A percentile compares a stretch with the other conserved stretches of the same genome.
Conservation (phyloP, 805 yeast genomes). For the Candida arabinofermentans region DNA sequence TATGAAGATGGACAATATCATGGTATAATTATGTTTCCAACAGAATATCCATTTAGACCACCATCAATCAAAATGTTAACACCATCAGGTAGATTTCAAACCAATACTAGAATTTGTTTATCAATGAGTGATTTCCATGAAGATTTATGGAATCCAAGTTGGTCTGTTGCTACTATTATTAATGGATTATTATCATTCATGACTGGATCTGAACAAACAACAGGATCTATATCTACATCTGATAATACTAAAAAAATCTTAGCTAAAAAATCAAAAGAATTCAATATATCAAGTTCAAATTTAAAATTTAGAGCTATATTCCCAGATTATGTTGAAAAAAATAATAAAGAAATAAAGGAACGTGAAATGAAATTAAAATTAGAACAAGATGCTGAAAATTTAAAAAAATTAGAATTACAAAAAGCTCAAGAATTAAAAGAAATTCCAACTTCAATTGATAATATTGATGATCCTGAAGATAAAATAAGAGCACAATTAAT, state of each 20-base stretch:
- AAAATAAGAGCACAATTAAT: constrained; percentile 45
- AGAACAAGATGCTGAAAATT: constrained; percentile 11
- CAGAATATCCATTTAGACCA: constrained; percentile 87
- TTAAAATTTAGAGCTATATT: constrained; percentile 56
- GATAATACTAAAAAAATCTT: constrained; percentile 50
- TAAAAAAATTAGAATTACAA: constrained; percentile 4
- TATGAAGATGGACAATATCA: constrained; percentile 86
- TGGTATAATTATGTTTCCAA: constrained; percentile 78
- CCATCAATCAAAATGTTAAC: constrained; percentile 87
- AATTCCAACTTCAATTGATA: constrained; percentile 32
- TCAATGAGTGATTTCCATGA: constrained; percentile 96
- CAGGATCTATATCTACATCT: constrained; percentile 74
- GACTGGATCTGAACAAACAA: constrained; percentile 82
- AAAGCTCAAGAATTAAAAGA: constrained; percentile 9
- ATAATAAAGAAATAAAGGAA: constrained; percentile 31
- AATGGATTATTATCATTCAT: constrained; percentile 86
- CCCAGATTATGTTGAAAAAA: constrained; percentile 57
- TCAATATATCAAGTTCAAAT: constrained; percentile 50
- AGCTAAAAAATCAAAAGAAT: constrained; percentile 58
- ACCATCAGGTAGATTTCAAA: constrained; percentile 82
- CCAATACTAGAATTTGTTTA: constrained; percentile 78
- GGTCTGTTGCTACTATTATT: constrained; percentile 88
- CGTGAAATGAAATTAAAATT: constrained; percentile 5
- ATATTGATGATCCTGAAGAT: constrained; percentile 64
- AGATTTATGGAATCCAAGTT: constrained; percentile 93